Percentiles rank a stretch among this genome's conserved stretches.
phyloP scores from a whole-genome alignment of 2,329 filamentous ascomycete species.

The Dothistroma septosporum region DNA sequence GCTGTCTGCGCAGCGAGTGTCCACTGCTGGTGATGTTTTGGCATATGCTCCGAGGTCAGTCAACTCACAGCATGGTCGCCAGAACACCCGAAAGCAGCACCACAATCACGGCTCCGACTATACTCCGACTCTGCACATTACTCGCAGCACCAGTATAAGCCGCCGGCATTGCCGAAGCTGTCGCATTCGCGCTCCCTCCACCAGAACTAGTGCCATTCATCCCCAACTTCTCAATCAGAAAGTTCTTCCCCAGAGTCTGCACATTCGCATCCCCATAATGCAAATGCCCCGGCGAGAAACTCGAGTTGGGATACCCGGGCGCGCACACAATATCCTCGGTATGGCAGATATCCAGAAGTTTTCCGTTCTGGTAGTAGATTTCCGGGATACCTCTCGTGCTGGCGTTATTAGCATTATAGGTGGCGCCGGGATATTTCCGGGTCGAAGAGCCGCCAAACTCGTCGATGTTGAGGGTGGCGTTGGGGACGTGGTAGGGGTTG shows the following conservation, averaged over 20 bases:
- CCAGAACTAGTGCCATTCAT: neutral
- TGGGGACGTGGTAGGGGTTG: constrained; percentile 8
- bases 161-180: neutral
- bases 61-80: neutral
- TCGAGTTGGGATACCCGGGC: neutral
- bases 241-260: neutral
- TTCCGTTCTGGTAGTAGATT: constrained; percentile 2
- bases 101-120: neutral
- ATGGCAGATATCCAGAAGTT: constrained; percentile 11
- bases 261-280: constrained; percentile 1
- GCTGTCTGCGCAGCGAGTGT: too few relatives aligned
- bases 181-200: neutral
- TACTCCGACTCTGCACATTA: neutral
- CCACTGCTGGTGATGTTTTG: too few relatives aligned
- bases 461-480: constrained; percentile 4
- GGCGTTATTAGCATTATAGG: neutral
- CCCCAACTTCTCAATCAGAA: neutral
- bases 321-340: constrained; percentile 4
- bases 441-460: constrained; percentile 5
- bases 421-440: neutral
- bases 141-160: neutral
- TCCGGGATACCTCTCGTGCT: constrained; percentile 3
- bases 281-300: constrained; percentile 1
- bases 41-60: neutral
- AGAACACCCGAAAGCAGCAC: neutral